Conservation (phyloP, 352 stramenopile species). For the Phytophthora litchii region DNA sequence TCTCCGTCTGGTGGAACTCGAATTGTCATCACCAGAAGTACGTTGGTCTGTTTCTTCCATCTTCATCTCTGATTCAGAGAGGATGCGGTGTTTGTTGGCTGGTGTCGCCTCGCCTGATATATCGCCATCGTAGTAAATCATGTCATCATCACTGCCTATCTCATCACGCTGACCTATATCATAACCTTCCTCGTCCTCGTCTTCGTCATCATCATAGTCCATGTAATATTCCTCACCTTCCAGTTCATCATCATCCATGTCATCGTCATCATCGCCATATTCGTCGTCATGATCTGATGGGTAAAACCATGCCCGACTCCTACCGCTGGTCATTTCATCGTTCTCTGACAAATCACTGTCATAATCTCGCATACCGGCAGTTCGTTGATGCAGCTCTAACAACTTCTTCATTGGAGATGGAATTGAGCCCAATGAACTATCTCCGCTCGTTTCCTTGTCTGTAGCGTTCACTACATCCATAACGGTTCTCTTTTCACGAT, state of each 20-base stretch:
- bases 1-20: not conserved
- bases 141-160: slow-evolving; percentile 47
- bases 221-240: slow-evolving; percentile 65
- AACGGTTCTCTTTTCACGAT: slow-evolving; percentile 60
- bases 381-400: slow-evolving; percentile 53
- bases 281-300: slow-evolving; percentile 51
- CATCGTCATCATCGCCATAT: slow-evolving; percentile 56
- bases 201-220: slow-evolving; percentile 64
- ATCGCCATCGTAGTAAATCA: slow-evolving; percentile 13
- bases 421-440: slow-evolving; percentile 2
- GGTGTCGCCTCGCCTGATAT: slow-evolving; percentile 10
- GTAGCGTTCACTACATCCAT: slow-evolving; percentile 42
- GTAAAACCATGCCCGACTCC: slow-evolving; percentile 46
- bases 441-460: slow-evolving; percentile 13
- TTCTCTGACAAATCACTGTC: slow-evolving; percentile 63
- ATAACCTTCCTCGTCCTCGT: slow-evolving; percentile 44
- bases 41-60: slow-evolving; percentile 6
- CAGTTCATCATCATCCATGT: slow-evolving; percentile 55
- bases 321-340: slow-evolving; percentile 32
- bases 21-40: not conserved
- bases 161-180: slow-evolving; percentile 19
- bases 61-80: slow-evolving; percentile 46
- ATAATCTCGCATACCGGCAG: slow-evolving; percentile 30
- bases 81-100: slow-evolving; percentile 36
- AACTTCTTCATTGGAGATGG: slow-evolving; percentile 60